Evolutionary conservation across 179 eudicot species (phyloP).

Genomic region (Beta lomatogona): DNA sequence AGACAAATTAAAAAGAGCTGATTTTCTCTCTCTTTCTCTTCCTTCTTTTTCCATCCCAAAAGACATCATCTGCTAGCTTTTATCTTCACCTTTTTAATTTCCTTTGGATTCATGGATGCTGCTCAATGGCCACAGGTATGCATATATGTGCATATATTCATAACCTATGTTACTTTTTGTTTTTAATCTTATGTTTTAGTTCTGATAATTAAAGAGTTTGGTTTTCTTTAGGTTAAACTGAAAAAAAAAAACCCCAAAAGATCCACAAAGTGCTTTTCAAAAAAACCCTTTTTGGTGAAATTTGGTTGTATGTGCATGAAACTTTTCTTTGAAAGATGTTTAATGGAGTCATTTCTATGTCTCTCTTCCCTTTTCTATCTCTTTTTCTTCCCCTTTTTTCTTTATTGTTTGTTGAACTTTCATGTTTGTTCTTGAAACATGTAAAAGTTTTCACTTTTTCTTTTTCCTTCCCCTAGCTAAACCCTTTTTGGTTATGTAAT

Average conservation of each 20-base stretch:
- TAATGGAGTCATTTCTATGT: constrained; percentile 46
- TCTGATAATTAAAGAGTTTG: not conserved
- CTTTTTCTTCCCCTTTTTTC: not conserved
- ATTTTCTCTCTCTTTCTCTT: constrained; percentile 29
- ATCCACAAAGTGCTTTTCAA: constrained; percentile 14
- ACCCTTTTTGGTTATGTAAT: constrained; percentile 40
- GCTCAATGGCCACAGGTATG: constrained; percentile 73
- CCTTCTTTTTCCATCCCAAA: constrained; percentile 25
- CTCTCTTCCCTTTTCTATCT: constrained; percentile 22
- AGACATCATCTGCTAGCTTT: constrained; percentile 43
- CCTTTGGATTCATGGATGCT: constrained; percentile 60
- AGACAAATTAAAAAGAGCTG: constrained; percentile 33
- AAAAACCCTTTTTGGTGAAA: constrained; percentile 30
- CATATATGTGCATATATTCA: constrained; percentile 3
- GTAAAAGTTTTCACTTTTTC: constrained; percentile 32
- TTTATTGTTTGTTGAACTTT: constrained; percentile 26
- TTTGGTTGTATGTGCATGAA: constrained; percentile 45
- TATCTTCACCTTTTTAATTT: constrained; percentile 24
- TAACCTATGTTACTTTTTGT: not conserved
- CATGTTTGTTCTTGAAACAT: constrained; percentile 38
- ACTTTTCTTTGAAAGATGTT: constrained; percentile 40
- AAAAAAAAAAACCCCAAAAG: constrained; percentile 18
- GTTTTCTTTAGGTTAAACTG: constrained; percentile 18
- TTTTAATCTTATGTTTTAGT: not conserved
- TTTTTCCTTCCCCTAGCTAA: not conserved